Evolutionary conservation across 345 rosid species (phyloP), one percentile per base, ranked within the genome.

Genomic region (Sapria himalayana): DNA sequence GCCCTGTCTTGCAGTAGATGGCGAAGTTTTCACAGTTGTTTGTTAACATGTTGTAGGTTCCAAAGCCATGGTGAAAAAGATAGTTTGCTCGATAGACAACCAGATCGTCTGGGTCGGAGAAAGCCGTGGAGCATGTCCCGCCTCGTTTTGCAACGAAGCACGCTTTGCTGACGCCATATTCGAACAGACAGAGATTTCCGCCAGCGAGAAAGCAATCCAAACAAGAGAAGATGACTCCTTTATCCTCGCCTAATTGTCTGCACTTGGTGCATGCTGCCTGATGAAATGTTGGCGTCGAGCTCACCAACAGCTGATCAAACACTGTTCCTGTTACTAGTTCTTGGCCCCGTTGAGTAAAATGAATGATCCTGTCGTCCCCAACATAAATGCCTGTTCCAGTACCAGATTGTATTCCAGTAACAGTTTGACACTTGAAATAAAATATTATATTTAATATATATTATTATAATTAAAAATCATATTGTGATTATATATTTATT

Each of bases 111-210:
- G 39, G 39, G 37, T 53, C 51, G 4, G 51, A 45, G 29, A 22
- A 45, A 2, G 58, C 51, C 3, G 19, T 32, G 15, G 45, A 35
- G 25, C 58, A 53, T 9, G 51, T 45, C 29, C 51, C 58, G 12
- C 51, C 39, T 2, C 45, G 42, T 29, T 53, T 53, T 3, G 38
- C 51, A 1, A 45, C 15, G 19, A 53, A 53, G 20, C 29, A 23
- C 0, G 32, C 39, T 5, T 25, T n/a, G 46, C 4, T 45, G 13
- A 29, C 58, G 3, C 35, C 29, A 33, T 53, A 53, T 18, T 45
- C 46, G 15, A 36, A 53, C 6, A 39, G 58, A 34, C 19, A 47
- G n/a, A 53, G 7, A 25, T 5, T 24, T 13, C 52, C 38, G 1
- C 45, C 39, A 2, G 39, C 21, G 6, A 46, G 46, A 25, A 53